Evolutionary conservation across 2,329 filamentous ascomycete species (phyloP), one percentile per base, ranked within the genome.

Genomic region (Trichoderma brevicompactum): DNA sequence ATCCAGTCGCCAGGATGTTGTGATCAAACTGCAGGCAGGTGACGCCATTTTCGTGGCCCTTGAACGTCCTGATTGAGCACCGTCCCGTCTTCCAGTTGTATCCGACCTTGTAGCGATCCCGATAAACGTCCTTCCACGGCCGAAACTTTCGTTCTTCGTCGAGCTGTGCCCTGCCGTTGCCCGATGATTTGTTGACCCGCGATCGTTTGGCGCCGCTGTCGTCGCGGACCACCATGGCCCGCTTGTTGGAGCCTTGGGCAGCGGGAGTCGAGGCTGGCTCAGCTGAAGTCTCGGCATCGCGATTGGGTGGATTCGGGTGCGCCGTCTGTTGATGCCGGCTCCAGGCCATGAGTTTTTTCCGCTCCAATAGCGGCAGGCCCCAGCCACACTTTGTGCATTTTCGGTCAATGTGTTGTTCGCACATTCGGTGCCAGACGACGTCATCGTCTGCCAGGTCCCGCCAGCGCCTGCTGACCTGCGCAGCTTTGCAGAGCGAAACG

Each of bases 31-130:
- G 79, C 8, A 81, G 73, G 54, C 79, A 81, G 2, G 79, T 81
- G 44, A 81, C 75, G 44, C 94, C 94, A 74, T 97, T 97, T 10
- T 87, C 89, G 77, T 98, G 83, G 1, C 94, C 94, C 70, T 89
- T 89, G 77, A 99, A 92, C 12, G 91, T 87, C 74, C 90, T 93
- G 70, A 92, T 90, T 7, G 89, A 89, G 79, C 90, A 98, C 43
- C 94, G 88, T 4, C 95, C 94, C 69, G 96, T 93, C 76, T 97
- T 96, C 95, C 95, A 99, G 76, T 98, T 98, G 67, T 90, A 95
- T 59, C 95, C 94, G 54, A 99, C 93, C 76, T 94, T 95, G 83
- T 94, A 98, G 15, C 92, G 87, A 76, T 97, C 94, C 69, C 92
- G 91, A 80, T 99, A 99, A 1, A 99, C 92, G 67, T 96, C 93